Base-by-base conservation (phyloP, 495 filamentous ascomycete species). In the Daldinia loculata region DNA sequence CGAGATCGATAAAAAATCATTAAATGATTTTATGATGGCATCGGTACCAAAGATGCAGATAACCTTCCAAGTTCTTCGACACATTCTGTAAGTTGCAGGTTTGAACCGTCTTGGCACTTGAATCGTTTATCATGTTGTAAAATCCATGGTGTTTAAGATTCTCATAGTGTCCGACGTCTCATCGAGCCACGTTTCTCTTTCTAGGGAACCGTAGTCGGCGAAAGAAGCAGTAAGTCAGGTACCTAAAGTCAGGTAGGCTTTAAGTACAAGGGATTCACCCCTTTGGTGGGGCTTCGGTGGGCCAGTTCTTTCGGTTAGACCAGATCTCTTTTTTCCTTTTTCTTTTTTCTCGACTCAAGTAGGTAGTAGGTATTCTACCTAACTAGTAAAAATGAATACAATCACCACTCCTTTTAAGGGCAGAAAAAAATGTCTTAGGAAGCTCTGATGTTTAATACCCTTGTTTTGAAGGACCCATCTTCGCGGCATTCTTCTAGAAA, bases 211-310 rank as follows among this genome's bases (percentile, higher is more conserved):
- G 26, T 53, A 30, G 27, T 30, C 24, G 55, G 55, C 17, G n/a
- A 26, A 14, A 39, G 55, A 24, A 19, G 22, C 12, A 26, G 51
- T 55, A 55, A 15, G 11, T 15, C 22, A 55, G 27, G 22, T 22
- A 29, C 27, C 27, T 30, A 52, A 52, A 22, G 17, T 56, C 29
- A 57, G 17, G 55, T 17, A 57, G 19, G 50, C 50, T 53, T 15
- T 53, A 2, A 27, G 24, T 26, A 26, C 1, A 26, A 53, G 27
- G 50, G 26, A 26, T 60, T 53, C 39, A 62, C 17, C 38, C 11
- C 19, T 45, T 32, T 56, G 68, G 68, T 56, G 68, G 68, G 68
- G 68, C 27, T 39, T 22, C 9, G 26, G 52, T 39, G 39, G 61
- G 38, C 50, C 36, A 56, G 24, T 59, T 36, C 48, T 43, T 48